phyloP scores from a whole-genome alignment of 2,329 filamentous ascomycete species.

The Fusarium sp. region DNA sequence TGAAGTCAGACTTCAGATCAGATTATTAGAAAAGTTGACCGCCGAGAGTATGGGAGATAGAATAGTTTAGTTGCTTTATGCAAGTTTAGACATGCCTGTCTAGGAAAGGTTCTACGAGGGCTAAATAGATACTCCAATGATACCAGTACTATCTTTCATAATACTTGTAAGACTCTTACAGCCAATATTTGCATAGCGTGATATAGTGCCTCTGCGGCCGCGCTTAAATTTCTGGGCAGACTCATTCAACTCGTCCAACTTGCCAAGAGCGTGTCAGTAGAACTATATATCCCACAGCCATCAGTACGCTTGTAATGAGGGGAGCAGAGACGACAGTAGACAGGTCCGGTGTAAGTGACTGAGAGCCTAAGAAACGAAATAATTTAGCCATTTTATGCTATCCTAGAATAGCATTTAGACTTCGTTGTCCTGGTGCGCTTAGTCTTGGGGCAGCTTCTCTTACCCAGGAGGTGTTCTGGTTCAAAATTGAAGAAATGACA shows the following conservation, averaged over 20 bases:
- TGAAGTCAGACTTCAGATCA: neutral
- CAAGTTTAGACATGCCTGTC: neutral
- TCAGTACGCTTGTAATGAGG: neutral
- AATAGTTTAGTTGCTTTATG: neutral
- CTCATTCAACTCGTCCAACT: no score
- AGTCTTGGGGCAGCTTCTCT: neutral
- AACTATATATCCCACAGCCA: no score
- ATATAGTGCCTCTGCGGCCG: no score
- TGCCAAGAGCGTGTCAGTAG: no score
- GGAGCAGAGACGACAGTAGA: neutral
- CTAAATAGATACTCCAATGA: neutral
- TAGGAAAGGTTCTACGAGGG: neutral
- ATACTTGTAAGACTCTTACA: no score
- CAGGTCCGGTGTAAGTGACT: neutral
- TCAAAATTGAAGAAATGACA: neutral
- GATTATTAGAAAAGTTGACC: neutral
- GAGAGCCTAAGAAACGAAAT: neutral
- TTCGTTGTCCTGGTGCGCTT: neutral
- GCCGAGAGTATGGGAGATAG: neutral
- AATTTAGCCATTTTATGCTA: neutral
- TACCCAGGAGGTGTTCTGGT: neutral
- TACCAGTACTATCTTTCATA: no score
- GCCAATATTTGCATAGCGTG: no score
- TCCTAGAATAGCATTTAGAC: neutral
- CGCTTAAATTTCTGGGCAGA: no score